These are phyloP conservation scores for Lathyrus tuberosus DNA, from an alignment of 306 rosid species.

Conservation along the genomic window DNA sequence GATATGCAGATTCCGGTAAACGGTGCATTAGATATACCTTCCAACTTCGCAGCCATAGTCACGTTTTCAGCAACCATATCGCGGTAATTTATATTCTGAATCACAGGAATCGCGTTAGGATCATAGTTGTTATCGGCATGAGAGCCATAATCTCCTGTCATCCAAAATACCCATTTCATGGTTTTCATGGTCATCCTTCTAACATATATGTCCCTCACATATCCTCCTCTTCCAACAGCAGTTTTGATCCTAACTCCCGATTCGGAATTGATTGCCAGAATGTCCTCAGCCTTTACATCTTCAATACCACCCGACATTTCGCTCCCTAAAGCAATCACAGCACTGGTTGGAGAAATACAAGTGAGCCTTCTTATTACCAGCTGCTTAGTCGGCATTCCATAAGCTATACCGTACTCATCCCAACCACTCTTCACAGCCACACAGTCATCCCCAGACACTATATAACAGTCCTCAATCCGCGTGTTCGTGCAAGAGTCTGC, in stretches of 20 bases:
- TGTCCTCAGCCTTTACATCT: conserved; percentile 68
- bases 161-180: conserved; percentile 83
- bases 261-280: conserved; percentile 57
- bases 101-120: conserved; percentile 62
- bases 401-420: conserved; percentile 79
- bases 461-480: conserved; percentile 73
- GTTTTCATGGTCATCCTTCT: conserved; percentile 64
- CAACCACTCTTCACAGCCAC: conserved; percentile 85
- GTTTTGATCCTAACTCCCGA: conserved; percentile 77
- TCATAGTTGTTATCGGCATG: conserved; percentile 66
- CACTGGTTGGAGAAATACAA: conserved; percentile 70
- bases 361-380: conserved; percentile 63
- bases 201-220: conserved; percentile 63
- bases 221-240: conserved; percentile 73
- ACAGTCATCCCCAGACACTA: conserved; percentile 85
- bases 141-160: conserved; percentile 73
- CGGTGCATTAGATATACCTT: conserved; percentile 64
- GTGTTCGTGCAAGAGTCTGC: conserved; percentile 85
- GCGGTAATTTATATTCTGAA: conserved; percentile 61
- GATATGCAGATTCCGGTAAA: conserved; percentile 76
- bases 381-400: conserved; percentile 67
- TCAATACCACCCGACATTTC: conserved; percentile 80
- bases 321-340: conserved; percentile 73
- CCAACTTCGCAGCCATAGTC: conserved; percentile 69
- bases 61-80: conserved; percentile 72